Conservation (phyloP, 345 rosid species). For the Salix udensis region DNA sequence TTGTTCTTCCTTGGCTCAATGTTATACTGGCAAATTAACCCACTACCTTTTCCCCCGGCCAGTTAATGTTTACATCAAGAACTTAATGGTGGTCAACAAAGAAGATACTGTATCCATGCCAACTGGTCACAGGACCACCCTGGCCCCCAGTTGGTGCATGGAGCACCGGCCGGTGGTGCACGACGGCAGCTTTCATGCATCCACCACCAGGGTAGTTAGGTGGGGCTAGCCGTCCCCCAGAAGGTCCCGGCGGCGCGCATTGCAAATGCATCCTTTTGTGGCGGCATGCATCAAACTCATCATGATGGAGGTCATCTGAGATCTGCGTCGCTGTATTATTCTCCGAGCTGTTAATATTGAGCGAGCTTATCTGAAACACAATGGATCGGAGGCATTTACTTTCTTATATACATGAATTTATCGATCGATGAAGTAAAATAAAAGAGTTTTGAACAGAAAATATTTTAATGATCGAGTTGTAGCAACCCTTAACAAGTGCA, state of each 20-base stretch:
- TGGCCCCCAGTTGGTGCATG: slow-evolving; percentile 11
- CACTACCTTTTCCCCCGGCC: too few species aligned
- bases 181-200: slow-evolving; percentile 16
- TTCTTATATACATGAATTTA: too few species aligned
- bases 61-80: slow-evolving; percentile 28
- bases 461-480: not conserved
- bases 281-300: slow-evolving; percentile 32
- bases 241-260: slow-evolving; percentile 27
- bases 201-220: slow-evolving; percentile 23
- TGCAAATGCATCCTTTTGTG: slow-evolving; percentile 31
- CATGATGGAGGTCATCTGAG: slow-evolving; percentile 21
- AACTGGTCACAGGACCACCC: slow-evolving; percentile 27
- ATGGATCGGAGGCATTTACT: too few species aligned
- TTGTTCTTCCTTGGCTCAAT: too few species aligned
- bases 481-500: not conserved
- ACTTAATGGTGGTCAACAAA: slow-evolving; percentile 87
- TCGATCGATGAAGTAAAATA: too few species aligned
- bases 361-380: not conserved
- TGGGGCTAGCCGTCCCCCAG: slow-evolving; percentile 35
- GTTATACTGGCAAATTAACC: too few species aligned
- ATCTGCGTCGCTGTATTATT: slow-evolving; percentile 33
- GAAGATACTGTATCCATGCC: slow-evolving; percentile 47
- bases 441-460: too few species aligned
- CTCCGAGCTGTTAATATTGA: slow-evolving; percentile 40
- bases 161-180: slow-evolving; percentile 14